Evolutionary conservation across 164 flowering plant genomes (phyloP).

Genomic region (Liquidambar formosana): DNA sequence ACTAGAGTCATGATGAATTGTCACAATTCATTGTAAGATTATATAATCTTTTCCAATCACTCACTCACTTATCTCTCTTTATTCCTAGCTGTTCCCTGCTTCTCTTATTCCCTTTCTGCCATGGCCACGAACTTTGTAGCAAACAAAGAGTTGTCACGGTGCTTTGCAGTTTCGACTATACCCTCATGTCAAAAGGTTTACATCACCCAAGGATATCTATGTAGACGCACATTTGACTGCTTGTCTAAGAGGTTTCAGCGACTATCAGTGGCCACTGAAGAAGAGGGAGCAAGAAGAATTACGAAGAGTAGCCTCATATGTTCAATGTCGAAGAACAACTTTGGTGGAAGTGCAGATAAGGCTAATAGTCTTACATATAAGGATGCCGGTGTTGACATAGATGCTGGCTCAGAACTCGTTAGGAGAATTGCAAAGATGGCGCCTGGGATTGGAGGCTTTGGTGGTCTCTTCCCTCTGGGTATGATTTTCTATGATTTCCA

Average conservation of each 20-base stretch:
- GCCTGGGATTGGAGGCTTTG: slow-evolving; percentile 94
- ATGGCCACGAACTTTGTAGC: slow-evolving; percentile 25
- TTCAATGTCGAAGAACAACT: slow-evolving; percentile 9
- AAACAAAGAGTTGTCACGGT: slow-evolving; percentile 23
- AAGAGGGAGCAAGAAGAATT: slow-evolving; percentile 1
- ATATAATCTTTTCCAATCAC: too few relatives aligned
- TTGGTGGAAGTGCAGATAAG: slow-evolving; percentile 1
- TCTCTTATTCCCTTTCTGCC: slow-evolving; percentile 1
- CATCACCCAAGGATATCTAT: not conserved
- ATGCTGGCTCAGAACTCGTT: slow-evolving; percentile 95
- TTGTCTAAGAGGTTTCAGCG: slow-evolving; percentile 5
- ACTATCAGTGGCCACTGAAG: slow-evolving; percentile 1
- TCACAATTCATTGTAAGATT: too few relatives aligned
- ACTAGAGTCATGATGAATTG: too few relatives aligned
- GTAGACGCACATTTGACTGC: slow-evolving; percentile 6
- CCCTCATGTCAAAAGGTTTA: not conserved
- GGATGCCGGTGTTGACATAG: slow-evolving; percentile 95
- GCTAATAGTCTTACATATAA: slow-evolving; percentile 63
- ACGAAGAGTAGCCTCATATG: slow-evolving; percentile 2
- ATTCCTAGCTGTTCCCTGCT: too few relatives aligned
- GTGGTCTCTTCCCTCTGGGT: slow-evolving; percentile 91
- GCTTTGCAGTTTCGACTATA: slow-evolving; percentile 6
- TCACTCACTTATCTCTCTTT: too few relatives aligned
- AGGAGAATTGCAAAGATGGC: slow-evolving; percentile 89
- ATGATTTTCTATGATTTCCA: not conserved